A percentile compares a stretch with the other conserved stretches of the same genome.
These are phyloP conservation scores for Coleophoma cylindrospora DNA, from an alignment of 2,329 filamentous ascomycete species.

Conservation along the genomic window DNA sequence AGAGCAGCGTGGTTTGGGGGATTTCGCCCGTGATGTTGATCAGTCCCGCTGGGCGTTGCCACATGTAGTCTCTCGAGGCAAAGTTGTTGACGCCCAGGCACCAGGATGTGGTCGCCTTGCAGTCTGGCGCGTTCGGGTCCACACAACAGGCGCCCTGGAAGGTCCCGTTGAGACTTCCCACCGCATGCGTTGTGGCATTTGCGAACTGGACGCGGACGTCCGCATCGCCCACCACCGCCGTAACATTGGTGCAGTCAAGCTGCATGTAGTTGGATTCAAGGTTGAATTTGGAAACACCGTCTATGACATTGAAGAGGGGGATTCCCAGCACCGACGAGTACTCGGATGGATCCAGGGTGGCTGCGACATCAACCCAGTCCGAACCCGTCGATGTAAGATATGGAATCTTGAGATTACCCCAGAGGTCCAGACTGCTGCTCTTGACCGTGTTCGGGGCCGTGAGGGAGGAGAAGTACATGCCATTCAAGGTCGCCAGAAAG, in stretches of 20 bases:
- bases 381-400: slow-evolving; percentile 12
- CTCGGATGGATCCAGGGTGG: slow-evolving; percentile 5
- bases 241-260: slow-evolving; percentile 11
- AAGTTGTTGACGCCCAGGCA: background rate
- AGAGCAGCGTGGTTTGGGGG: slow-evolving; percentile 9
- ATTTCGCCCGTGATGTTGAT: slow-evolving; percentile 3
- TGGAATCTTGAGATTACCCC: slow-evolving; percentile 25
- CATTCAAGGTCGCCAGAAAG: slow-evolving; percentile 8
- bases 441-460: slow-evolving; percentile 15
- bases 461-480: slow-evolving; percentile 12
- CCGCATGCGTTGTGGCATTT: background rate
- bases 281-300: slow-evolving; percentile 13
- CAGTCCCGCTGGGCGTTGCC: background rate
- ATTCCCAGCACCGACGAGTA: slow-evolving; percentile 19
- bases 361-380: slow-evolving; percentile 11
- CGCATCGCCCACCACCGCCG: no score
- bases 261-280: slow-evolving; percentile 18
- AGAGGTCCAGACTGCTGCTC: slow-evolving; percentile 17
- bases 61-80: background rate
- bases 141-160: background rate
- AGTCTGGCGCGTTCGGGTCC: no score
- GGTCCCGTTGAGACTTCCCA: background rate
- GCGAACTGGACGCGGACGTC: no score
- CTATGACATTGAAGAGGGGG: slow-evolving; percentile 8
- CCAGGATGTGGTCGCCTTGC: background rate